Evolutionary conservation across 1,284 basidiomycete genomes (phyloP).

Genomic region (Cryptococcus sp.): DNA sequence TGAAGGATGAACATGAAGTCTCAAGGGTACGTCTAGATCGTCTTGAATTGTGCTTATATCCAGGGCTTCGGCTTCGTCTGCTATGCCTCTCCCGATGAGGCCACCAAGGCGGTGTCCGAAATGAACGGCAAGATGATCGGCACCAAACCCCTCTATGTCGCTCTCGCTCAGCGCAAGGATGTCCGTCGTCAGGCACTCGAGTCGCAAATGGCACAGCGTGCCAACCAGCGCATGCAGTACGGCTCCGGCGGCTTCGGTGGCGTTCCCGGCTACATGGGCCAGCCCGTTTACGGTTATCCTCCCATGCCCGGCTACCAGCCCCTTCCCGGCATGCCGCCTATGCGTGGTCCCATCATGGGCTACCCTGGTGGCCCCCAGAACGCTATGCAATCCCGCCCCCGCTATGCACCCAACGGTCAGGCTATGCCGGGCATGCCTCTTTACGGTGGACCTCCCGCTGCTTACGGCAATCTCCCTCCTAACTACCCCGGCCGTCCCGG

Average conservation of each 20-base stretch:
- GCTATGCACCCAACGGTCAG: slow-evolving; percentile 74
- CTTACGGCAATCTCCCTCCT: slow-evolving; percentile 51
- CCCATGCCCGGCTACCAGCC: slow-evolving; percentile 67
- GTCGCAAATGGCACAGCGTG: slow-evolving; percentile 95
- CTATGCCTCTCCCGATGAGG: slow-evolving; percentile 97
- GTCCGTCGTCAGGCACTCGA: slow-evolving; percentile 98
- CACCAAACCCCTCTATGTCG: slow-evolving; percentile 97
- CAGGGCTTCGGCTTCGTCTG: slow-evolving; percentile 99
- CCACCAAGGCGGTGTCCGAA: slow-evolving; percentile 98
- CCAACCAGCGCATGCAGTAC: slow-evolving; percentile 88
- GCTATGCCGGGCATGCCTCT: slow-evolving; percentile 54
- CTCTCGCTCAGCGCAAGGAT: slow-evolving; percentile 97
- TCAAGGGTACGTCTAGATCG: slow-evolving; percentile 29
- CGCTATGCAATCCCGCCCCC: slow-evolving; percentile 70
- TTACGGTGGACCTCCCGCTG: slow-evolving; percentile 65
- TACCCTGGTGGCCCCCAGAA: slow-evolving; percentile 64
- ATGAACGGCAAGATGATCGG: slow-evolving; percentile 99
- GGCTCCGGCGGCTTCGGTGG: slow-evolving; percentile 76
- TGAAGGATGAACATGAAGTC: slow-evolving; percentile 86
- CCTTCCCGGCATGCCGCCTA: slow-evolving; percentile 55
- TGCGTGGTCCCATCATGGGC: slow-evolving; percentile 71
- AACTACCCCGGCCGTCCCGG: slow-evolving; percentile 45
- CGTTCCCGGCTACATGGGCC: slow-evolving; percentile 69
- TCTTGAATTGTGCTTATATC: slow-evolving; percentile 58
- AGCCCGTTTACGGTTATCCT: slow-evolving; percentile 81